Base-by-base conservation (phyloP, 1,139 yeast species). In the Yamadazyma kanchanaburiensis region DNA sequence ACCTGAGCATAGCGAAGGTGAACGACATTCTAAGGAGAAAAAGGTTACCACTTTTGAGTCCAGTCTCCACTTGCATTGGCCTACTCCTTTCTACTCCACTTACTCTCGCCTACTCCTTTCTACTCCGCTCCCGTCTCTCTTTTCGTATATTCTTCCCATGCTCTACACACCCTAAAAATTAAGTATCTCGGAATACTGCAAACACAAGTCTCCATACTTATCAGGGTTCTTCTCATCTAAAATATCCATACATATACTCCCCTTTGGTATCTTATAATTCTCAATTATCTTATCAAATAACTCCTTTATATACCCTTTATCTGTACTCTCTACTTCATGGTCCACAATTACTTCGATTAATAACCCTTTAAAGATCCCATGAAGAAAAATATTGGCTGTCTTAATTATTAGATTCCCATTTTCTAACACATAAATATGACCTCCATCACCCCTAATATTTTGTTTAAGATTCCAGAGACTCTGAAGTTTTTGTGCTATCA, bases 401-500 rank as follows among this genome's bases (percentile, higher is more conserved):
- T 86, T 60, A n/a, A 70, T 64, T 7, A 52, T 51, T 37, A 69
- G 49, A 30, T 65, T 64, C 3, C 71, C 70, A 39, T 70, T 70
- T 34, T 68, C 74, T 12, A 75, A 45, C 37, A 68, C 64, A 46
- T 80, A 83, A 3, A 76, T 72, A 32, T 73, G 73, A 1, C 86
- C 86, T 4, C 91, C 91, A 39, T 83, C 91, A 3, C 94, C 94
- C 40, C 76, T 73, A 26, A 84, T 70, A n/a, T 75, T 64, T 52
- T 85, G 95, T 36, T 85, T 64, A 32, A 76, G 68, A 1, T 68
- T 60, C 95, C 95, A 86, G 32, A 81, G 53, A 42, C 87, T 76
- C 48, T 79, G 85, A 32, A 85, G 55, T 47, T 82, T 81, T 22
- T 73, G 70, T 15, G 64, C 61, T 0, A 74, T 51, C 32, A 80